Base-by-base conservation (phyloP, 148 eudicot genomes). In the Salicornia ramosissima region DNA sequence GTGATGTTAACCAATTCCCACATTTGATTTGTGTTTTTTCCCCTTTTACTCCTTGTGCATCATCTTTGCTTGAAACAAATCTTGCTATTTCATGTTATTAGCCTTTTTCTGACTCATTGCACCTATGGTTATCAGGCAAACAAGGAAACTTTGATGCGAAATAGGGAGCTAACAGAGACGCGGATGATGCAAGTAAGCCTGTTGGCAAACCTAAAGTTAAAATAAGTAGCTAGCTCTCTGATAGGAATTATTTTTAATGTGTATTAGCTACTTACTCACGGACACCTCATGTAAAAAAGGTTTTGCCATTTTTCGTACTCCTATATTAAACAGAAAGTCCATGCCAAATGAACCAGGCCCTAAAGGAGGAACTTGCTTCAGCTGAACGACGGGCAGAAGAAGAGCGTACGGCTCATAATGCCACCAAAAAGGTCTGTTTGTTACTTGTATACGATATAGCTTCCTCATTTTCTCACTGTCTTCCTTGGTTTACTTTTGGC, bases 151-250 rank as follows among this genome's bases (percentile, higher is more conserved):
- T 80, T 91, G 68, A 88, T 89, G 93, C 86, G 99, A 82, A 91
- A 86, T 72, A 86, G 99, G 77, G 99, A 94, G 64, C 84, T 94
- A 53, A 76, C 97, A 64, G 99, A 94, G 83, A 94, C 99, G 65
- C 82, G 99, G 75, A 91, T 94, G 99, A 94, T 91, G 89, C 99
- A 94, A 86, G 99, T 94, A 86, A 84, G 96, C 71, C 58, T 36
- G 36, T 74, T 69, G 25, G 43, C 55, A 28, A 45, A 43, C 40
- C 25, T 26, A 54, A 26, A 31, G 55, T 36, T 36, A 56, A 33
- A 77, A 26, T 68, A 59, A 19, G n/a, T 22, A 15, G 30, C 60
- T 42, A 15, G 30, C 60, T 42, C 49, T 53, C 55, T 31, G 16
- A 58, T 55, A 51, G 40, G 8, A 56, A 54, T 68, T 15, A 64